Evolutionary conservation across 768 basidiomycete species (phyloP).

Genomic region (Rhizopogon roseolus): DNA sequence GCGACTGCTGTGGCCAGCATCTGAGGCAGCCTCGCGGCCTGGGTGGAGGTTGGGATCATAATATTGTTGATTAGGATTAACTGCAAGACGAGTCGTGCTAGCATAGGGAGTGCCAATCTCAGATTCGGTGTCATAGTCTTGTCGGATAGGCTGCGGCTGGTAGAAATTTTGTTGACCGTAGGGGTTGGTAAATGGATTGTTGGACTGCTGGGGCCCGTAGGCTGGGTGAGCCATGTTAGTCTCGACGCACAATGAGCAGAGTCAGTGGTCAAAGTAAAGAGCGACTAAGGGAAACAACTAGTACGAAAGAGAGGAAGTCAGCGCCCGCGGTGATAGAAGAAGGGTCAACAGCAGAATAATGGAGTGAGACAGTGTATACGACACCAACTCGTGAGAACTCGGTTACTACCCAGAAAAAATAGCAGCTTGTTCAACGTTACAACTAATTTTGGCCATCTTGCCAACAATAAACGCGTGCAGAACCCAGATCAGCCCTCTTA

Average conservation of each 20-base stretch:
- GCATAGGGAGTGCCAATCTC: constrained; percentile 52
- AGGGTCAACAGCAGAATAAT: constrained; percentile 12
- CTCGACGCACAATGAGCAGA: not conserved
- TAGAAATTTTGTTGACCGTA: constrained; percentile 15
- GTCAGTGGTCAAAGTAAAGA: constrained; percentile 8
- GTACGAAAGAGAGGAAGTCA: constrained; percentile 10
- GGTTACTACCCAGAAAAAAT: constrained; percentile 7
- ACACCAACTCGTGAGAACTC: constrained; percentile 6
- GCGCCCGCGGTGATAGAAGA: constrained; percentile 21
- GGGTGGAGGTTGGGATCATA: constrained; percentile 19
- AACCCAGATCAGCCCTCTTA: not conserved
- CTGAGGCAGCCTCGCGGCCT: constrained; percentile 23
- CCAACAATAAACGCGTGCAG: not conserved
- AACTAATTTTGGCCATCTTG: too few species aligned
- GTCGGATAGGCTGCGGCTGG: constrained; percentile 26
- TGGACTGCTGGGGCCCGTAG: constrained; percentile 31
- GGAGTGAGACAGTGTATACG: constrained; percentile 12
- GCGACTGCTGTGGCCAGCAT: constrained; percentile 28
- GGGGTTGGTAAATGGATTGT: constrained; percentile 24
- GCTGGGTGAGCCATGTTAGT: constrained; percentile 31
- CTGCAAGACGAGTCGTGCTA: constrained; percentile 53
- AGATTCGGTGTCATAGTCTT: constrained; percentile 43
- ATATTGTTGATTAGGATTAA: constrained; percentile 34
- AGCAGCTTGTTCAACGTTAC: not conserved
- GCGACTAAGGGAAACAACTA: constrained; percentile 13